Percentiles rank a stretch among this genome's conserved stretches.
phyloP scores from a whole-genome alignment of 164 flowering plant species.

The Taxillus chinensis region DNA sequence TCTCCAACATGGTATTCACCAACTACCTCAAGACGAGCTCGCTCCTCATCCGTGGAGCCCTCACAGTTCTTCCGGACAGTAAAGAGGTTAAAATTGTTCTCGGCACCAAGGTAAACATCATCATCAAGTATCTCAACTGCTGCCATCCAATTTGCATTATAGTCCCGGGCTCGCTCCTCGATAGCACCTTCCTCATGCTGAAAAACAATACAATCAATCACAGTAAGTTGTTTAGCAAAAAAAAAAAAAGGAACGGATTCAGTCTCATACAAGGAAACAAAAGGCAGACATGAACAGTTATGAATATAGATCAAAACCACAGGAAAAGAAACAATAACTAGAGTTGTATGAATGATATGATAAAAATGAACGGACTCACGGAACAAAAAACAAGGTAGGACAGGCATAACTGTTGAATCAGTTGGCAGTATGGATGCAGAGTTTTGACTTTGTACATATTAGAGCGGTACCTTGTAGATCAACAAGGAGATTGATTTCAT shows the following conservation, averaged over 20 bases:
- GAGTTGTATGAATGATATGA: no score
- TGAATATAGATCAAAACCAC: background rate
- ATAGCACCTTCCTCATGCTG: constrained; percentile 99
- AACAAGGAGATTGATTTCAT: constrained; percentile 92
- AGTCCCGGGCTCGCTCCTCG: constrained; percentile 93
- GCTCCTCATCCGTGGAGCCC: constrained; percentile 95
- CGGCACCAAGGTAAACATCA: constrained; percentile 88
- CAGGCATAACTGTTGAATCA: no score
- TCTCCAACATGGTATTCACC: constrained; percentile 97
- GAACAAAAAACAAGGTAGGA: no score
- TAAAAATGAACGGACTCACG: no score
- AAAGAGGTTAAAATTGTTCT: constrained; percentile 78
- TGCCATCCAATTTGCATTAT: constrained; percentile 98
- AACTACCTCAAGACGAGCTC: constrained; percentile 80
- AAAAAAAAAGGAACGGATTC: background rate
- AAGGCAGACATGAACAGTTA: no score
- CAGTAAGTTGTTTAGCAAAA: background rate
- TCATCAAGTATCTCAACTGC: constrained; percentile 95
- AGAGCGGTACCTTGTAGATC: constrained; percentile 68
- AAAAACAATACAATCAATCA: background rate
- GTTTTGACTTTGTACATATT: no score
- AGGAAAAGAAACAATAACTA: background rate
- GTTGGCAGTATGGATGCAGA: no score
- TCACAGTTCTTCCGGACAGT: constrained; percentile 91
- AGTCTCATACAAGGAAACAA: no score